Percentiles rank a stretch among this genome's conserved stretches.
Conservation (phyloP, 805 yeast species). For the Zygosaccharomyces pseudorouxii region DNA sequence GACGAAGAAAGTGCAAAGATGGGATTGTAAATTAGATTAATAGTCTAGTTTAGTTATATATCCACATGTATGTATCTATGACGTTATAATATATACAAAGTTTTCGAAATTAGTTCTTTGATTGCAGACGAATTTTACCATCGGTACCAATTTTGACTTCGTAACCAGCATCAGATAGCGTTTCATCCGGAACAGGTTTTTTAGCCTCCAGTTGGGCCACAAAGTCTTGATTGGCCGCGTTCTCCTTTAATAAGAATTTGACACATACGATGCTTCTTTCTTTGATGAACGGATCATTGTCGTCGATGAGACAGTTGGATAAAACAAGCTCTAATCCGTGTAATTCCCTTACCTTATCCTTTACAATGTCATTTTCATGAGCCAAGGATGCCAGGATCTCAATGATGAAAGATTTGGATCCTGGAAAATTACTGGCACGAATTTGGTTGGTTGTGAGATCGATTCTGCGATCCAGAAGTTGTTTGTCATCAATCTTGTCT, state of each 20-base stretch:
- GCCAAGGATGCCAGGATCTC: conserved; percentile 60
- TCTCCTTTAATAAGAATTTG: conserved; percentile 59
- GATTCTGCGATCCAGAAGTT: conserved; percentile 21
- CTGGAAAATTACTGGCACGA: conserved; percentile 48
- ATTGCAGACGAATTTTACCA: conserved; percentile 61
- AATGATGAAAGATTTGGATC: conserved; percentile 59
- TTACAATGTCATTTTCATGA: conserved; percentile 49
- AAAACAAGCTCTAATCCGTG: conserved; percentile 70
- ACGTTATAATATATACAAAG: neutral
- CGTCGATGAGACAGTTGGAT: conserved; percentile 80
- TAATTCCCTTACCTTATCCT: conserved; percentile 58
- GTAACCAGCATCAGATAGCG: conserved; percentile 67
- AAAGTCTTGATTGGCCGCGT: conserved; percentile 66
- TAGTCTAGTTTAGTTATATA: neutral
- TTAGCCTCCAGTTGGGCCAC: conserved; percentile 75
- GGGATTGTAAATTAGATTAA: conserved; percentile 26
- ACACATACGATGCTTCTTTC: conserved; percentile 81
- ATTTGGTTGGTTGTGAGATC: conserved; percentile 21
- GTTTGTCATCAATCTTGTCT: conserved; percentile 32
- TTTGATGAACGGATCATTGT: conserved; percentile 80
- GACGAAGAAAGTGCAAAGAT: conserved; percentile 61
- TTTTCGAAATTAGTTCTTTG: conserved; percentile 8
- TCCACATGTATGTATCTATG: conserved; percentile 4
- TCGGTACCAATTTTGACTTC: conserved; percentile 60
- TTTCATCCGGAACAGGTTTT: conserved; percentile 53